These are phyloP conservation scores for Diphasiastrum complanatum DNA, from an alignment of 83 land plant species.

Conservation along the genomic window DNA sequence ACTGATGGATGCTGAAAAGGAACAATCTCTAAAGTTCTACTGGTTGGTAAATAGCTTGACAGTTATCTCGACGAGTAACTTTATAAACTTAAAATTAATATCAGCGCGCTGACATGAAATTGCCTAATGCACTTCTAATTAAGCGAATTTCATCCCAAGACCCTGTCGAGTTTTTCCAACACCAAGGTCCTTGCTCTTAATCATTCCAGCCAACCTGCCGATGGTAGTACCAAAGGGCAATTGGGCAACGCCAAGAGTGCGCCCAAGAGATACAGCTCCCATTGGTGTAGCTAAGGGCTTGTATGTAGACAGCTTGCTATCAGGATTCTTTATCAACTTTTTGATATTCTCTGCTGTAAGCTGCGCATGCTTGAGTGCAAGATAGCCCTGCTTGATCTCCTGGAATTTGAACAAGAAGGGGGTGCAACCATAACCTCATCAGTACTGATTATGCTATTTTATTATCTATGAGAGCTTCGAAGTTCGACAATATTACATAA, in stretches of 20 bases:
- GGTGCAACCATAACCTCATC: neutral
- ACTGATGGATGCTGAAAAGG: no score
- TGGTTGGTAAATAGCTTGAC: no score
- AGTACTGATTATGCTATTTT: no score
- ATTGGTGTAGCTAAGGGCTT: slow-evolving; percentile 35
- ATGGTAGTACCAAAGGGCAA: slow-evolving; percentile 47
- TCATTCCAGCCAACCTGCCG: slow-evolving; percentile 63
- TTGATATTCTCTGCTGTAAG: slow-evolving; percentile 58
- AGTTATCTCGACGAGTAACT: no score
- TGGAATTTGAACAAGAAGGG: slow-evolving; percentile 16
- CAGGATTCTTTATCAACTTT: slow-evolving; percentile 31
- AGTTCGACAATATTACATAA: neutral
- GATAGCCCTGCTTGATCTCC: slow-evolving; percentile 90
- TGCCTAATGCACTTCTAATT: no score
- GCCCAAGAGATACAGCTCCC: slow-evolving; percentile 63
- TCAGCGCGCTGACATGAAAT: no score
- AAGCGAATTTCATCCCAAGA: no score
- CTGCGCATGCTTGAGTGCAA: slow-evolving; percentile 57
- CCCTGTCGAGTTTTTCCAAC: slow-evolving; percentile 61
- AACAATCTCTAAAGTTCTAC: no score
- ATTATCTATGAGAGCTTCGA: neutral
- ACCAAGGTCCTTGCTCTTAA: slow-evolving; percentile 74
- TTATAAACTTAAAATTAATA: no score
- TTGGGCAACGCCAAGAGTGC: slow-evolving; percentile 67
- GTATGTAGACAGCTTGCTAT: slow-evolving; percentile 38